phyloP scores from a whole-genome alignment of 2,329 filamentous ascomycete genomes.

The Ophiostoma ips region DNA sequence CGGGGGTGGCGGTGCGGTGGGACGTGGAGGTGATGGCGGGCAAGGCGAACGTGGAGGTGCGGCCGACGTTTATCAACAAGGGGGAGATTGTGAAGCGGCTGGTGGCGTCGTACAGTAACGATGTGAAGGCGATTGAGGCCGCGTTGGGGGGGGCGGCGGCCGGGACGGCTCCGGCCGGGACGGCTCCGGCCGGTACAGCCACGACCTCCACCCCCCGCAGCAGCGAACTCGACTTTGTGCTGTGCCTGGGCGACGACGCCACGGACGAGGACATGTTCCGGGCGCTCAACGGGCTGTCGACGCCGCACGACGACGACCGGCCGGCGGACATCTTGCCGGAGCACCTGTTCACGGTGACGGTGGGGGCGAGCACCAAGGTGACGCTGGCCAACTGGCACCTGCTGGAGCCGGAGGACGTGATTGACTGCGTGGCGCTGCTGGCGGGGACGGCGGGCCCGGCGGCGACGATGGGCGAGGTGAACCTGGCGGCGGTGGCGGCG shows the following conservation, averaged over 20 bases:
- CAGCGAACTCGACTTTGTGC: constrained; percentile 64
- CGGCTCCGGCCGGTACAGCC: constrained; percentile 21
- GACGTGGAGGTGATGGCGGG: constrained; percentile 94
- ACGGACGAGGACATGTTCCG: constrained; percentile 98
- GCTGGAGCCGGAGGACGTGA: constrained; percentile 75
- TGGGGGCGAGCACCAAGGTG: constrained; percentile 82
- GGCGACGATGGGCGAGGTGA: constrained; percentile 34
- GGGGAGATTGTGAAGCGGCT: constrained; percentile 84
- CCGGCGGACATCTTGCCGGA: constrained; percentile 42
- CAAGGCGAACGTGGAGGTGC: constrained; percentile 92
- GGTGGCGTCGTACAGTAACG: constrained; percentile 54
- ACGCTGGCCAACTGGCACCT: constrained; percentile 85
- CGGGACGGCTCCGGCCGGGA: background rate
- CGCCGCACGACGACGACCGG: constrained; percentile 19
- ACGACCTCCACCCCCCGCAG: too few species aligned
- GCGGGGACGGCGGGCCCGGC: constrained; percentile 27
- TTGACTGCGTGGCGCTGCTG: constrained; percentile 50
- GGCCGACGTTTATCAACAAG: constrained; percentile 97
- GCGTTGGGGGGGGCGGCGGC: background rate
- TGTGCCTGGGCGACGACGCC: constrained; percentile 90
- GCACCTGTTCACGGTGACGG: constrained; percentile 78
- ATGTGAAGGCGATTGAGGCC: constrained; percentile 13
- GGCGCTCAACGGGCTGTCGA: constrained; percentile 49
- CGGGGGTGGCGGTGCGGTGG: constrained; percentile 61
- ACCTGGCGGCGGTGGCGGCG: constrained; percentile 38